phyloP scores from a whole-genome alignment of 2,329 filamentous ascomycete genomes.

The Lachnellula suecica region DNA sequence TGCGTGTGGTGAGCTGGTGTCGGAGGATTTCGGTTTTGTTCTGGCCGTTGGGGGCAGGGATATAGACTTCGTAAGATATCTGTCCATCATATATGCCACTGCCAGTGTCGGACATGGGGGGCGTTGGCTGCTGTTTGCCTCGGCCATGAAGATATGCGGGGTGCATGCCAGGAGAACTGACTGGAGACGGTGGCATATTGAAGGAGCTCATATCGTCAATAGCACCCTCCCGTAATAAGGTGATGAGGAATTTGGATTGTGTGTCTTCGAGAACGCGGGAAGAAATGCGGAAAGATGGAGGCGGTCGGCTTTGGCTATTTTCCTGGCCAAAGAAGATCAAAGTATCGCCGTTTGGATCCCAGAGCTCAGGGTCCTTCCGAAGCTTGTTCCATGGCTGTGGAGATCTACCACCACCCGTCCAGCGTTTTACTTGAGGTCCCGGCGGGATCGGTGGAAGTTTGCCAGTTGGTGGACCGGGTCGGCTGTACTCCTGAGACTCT shows the following conservation, averaged over 20 bases:
- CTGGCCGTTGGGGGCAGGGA: slow-evolving; percentile 53
- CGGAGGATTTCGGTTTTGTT: slow-evolving; percentile 49
- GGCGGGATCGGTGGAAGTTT: slow-evolving; percentile 44
- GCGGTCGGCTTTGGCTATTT: slow-evolving; percentile 38
- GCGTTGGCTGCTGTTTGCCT: slow-evolving; percentile 20
- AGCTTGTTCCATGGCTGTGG: slow-evolving; percentile 56
- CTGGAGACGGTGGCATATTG: slow-evolving; percentile 43
- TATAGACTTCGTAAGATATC: slow-evolving; percentile 62
- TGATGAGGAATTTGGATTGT: slow-evolving; percentile 53
- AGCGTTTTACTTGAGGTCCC: slow-evolving; percentile 48
- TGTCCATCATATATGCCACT: slow-evolving; percentile 42
- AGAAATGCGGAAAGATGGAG: slow-evolving; percentile 55
- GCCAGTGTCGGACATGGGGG: slow-evolving; percentile 36
- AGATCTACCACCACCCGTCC: slow-evolving; percentile 49
- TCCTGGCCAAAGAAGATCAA: slow-evolving; percentile 53
- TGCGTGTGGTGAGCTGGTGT: slow-evolving; percentile 66
- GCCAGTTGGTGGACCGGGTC: slow-evolving; percentile 37
- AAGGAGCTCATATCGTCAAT: slow-evolving; percentile 45
- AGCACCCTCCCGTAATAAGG: slow-evolving; percentile 51
- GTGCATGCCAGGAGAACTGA: slow-evolving; percentile 28
- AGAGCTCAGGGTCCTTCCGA: slow-evolving; percentile 58
- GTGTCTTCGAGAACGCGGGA: slow-evolving; percentile 59
- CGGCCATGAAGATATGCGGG: slow-evolving; percentile 20
- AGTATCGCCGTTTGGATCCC: slow-evolving; percentile 61
- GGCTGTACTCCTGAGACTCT: slow-evolving; percentile 6